Conservation (phyloP, 805 yeast species). For the Torulaspora franciscae region DNA sequence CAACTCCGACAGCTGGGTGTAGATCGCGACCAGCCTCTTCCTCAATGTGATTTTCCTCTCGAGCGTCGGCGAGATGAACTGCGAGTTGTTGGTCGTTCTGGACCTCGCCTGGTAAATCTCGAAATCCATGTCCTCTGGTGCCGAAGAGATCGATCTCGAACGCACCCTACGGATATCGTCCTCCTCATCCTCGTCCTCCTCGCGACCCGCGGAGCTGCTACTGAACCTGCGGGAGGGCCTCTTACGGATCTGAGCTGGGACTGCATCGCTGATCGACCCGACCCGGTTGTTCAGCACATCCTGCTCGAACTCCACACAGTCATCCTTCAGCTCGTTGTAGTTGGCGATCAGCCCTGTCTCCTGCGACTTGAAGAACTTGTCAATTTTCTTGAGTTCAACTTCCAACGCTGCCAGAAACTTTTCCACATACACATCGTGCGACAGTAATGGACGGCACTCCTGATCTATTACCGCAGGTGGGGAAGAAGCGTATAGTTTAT, state of each 20-base stretch:
- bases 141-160: slow-evolving; percentile 10
- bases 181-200: slow-evolving; percentile 7
- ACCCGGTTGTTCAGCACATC: slow-evolving; percentile 20
- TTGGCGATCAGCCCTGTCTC: slow-evolving; percentile 42
- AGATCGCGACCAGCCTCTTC: slow-evolving; percentile 59
- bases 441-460: slow-evolving; percentile 21
- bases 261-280: slow-evolving; percentile 16
- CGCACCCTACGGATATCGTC: slow-evolving; percentile 2
- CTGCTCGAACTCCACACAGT: slow-evolving; percentile 56
- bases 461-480: slow-evolving; percentile 9
- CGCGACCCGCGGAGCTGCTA: slow-evolving; percentile 7
- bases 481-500: slow-evolving; percentile 33
- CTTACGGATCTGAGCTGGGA: slow-evolving; percentile 15
- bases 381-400: slow-evolving; percentile 69
- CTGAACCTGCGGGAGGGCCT: slow-evolving; percentile 15
- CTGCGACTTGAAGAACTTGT: slow-evolving; percentile 63
- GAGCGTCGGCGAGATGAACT: slow-evolving; percentile 16
- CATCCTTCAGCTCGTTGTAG: slow-evolving; percentile 54
- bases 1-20: slow-evolving; percentile 74
- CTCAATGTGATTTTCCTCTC: slow-evolving; percentile 53
- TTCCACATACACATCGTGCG: slow-evolving; percentile 43
- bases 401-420: slow-evolving; percentile 72
- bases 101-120: slow-evolving; percentile 13
- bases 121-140: slow-evolving; percentile 7
- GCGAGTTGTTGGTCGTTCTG: slow-evolving; percentile 13